phyloP scores from a whole-genome alignment of 805 yeast genomes.

The Cyberlindnera galapagoensis region DNA sequence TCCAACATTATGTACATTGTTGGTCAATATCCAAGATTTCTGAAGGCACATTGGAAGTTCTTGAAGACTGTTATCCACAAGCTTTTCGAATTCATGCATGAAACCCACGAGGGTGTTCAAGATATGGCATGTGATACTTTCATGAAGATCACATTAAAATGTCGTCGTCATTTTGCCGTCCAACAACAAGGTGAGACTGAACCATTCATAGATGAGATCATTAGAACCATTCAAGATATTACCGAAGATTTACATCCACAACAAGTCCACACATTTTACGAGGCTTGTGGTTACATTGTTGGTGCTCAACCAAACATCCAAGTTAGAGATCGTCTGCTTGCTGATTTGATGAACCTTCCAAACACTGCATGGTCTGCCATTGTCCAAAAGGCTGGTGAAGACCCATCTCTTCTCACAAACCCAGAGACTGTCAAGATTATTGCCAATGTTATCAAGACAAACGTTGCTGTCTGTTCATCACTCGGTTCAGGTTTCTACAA shows the following conservation, averaged over 20 bases:
- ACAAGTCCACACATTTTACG: slow-evolving; percentile 96
- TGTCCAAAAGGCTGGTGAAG: slow-evolving; percentile 75
- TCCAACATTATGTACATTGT: slow-evolving; percentile 99
- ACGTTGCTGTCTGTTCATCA: slow-evolving; percentile 91
- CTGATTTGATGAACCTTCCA: slow-evolving; percentile 83
- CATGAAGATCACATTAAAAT: slow-evolving; percentile 89
- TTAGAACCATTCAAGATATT: slow-evolving; percentile 71
- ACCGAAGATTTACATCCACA: slow-evolving; percentile 94
- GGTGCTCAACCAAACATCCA: slow-evolving; percentile 74
- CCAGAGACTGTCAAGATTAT: slow-evolving; percentile 86
- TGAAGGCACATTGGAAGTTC: slow-evolving; percentile 98
- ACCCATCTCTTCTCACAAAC: slow-evolving; percentile 71
- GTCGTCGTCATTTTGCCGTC: slow-evolving; percentile 91
- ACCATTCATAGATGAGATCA: slow-evolving; percentile 89
- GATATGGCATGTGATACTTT: slow-evolving; percentile 99
- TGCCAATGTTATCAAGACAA: slow-evolving; percentile 91
- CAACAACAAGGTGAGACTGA: slow-evolving; percentile 79
- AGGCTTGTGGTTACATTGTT: slow-evolving; percentile 92
- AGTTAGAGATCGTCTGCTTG: slow-evolving; percentile 62
- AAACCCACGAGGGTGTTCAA: slow-evolving; percentile 99
- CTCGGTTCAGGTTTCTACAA: slow-evolving; percentile 87
- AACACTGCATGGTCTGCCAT: slow-evolving; percentile 93
- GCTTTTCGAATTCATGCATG: slow-evolving; percentile 98
- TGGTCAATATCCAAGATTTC: slow-evolving; percentile 96
- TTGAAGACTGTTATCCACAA: slow-evolving; percentile 92